Percentiles rank a stretch among this genome's conserved stretches.
These are phyloP conservation scores for Vaccinium darrowii DNA, from an alignment of 148 eudicot species.

Conservation along the genomic window DNA sequence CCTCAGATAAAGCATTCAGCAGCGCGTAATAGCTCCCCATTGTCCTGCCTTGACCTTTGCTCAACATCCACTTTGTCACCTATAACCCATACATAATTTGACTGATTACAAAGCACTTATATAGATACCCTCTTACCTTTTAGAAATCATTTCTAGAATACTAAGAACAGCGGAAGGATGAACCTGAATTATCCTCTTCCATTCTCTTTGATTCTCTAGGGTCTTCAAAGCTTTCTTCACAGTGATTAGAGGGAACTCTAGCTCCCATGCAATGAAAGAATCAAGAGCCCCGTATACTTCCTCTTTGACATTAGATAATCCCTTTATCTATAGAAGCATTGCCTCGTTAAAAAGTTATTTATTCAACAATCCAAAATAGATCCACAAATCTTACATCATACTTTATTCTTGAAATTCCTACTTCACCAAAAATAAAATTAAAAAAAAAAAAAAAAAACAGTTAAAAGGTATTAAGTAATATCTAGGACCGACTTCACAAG, in stretches of 20 bases:
- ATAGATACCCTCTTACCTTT: background rate
- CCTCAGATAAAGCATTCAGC: conserved; percentile 82
- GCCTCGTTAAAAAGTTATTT: background rate
- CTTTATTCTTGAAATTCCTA: background rate
- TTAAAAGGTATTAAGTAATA: background rate
- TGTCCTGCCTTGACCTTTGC: conserved; percentile 97
- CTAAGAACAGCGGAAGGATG: background rate
- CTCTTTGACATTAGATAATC: conserved; percentile 90
- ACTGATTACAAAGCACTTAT: background rate
- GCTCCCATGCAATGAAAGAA: conserved; percentile 93
- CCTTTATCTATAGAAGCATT: conserved; percentile 55
- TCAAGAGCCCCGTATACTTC: conserved; percentile 98
- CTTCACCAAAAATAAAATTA: background rate
- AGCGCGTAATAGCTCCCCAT: conserved; percentile 82
- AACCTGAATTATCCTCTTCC: conserved; percentile 96
- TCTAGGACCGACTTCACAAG: background rate
- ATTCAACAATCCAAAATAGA: background rate
- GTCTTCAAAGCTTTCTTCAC: conserved; percentile 89
- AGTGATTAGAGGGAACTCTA: conserved; percentile 83
- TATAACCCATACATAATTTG: conserved; percentile 16
- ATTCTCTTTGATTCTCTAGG: conserved; percentile 66
- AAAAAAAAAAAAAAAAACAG: background rate
- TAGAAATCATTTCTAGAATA: conserved; percentile 5
- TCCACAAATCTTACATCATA: background rate
- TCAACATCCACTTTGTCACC: conserved; percentile 98